Evolutionary conservation across 1,139 yeast species (phyloP).

Genomic region (Scheffersomyces lignicola): DNA sequence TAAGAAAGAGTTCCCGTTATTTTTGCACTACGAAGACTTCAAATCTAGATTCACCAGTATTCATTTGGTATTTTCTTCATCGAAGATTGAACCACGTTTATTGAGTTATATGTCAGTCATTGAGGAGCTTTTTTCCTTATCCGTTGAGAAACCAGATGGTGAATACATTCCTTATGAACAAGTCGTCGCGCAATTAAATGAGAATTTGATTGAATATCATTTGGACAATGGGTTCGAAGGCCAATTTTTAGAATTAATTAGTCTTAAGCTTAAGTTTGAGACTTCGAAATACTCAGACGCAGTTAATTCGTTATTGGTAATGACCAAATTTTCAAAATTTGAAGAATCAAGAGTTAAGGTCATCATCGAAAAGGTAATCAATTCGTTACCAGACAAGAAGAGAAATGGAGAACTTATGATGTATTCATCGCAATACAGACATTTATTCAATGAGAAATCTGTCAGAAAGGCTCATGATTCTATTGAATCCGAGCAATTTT

Average conservation of each 20-base stretch:
- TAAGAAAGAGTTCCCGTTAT: conserved; percentile 54
- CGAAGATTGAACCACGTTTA: conserved; percentile 53
- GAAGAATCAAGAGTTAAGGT: conserved; percentile 73
- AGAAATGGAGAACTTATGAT: conserved; percentile 77
- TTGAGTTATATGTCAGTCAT: conserved; percentile 70
- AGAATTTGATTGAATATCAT: conserved; percentile 65
- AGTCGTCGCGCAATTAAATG: conserved; percentile 69
- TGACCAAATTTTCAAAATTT: conserved; percentile 65
- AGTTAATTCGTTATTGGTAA: conserved; percentile 71
- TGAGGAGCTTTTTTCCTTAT: conserved; percentile 66
- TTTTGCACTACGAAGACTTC: conserved; percentile 76
- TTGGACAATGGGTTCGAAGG: conserved; percentile 60
- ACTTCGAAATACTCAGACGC: conserved; percentile 63
- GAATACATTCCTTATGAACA: conserved; percentile 63
- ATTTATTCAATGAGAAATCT: conserved; percentile 57
- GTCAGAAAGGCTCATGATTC: conserved; percentile 68
- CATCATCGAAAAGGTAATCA: conserved; percentile 71
- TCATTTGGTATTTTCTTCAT: conserved; percentile 63
- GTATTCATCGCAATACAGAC: conserved; percentile 58
- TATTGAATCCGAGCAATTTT: conserved; percentile 60
- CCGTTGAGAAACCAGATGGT: conserved; percentile 67
- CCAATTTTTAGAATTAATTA: conserved; percentile 64
- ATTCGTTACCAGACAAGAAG: conserved; percentile 75
- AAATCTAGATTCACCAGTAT: conserved; percentile 81
- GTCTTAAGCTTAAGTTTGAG: conserved; percentile 63